A percentile compares a stretch with the other conserved stretches of the same genome.
phyloP scores from a whole-genome alignment of 1,284 basidiomycete species.

The Tausonia pullulans region DNA sequence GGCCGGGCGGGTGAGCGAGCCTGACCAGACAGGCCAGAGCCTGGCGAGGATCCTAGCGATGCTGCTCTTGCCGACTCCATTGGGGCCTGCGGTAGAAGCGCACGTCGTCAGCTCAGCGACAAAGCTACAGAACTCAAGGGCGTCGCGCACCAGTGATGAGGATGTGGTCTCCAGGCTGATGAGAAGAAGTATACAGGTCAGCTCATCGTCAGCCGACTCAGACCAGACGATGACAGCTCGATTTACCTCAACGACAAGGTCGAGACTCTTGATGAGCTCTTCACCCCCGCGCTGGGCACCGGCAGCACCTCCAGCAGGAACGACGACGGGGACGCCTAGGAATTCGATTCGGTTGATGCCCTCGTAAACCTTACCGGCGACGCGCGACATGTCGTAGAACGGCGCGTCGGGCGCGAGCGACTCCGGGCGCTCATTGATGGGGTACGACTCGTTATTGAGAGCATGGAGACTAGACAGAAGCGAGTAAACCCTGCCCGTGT shows the following conservation, averaged over 20 bases:
- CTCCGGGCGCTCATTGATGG: constrained; percentile 16
- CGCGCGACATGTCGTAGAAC: constrained; percentile 38
- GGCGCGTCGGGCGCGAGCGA: constrained; percentile 31
- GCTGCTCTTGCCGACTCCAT: constrained; percentile 88
- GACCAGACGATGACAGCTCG: background rate
- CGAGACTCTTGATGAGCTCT: constrained; percentile 62
- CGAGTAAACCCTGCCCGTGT: constrained; percentile 80
- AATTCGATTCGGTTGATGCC: constrained; percentile 44
- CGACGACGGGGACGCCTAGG: constrained; percentile 61
- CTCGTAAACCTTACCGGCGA: constrained; percentile 35
- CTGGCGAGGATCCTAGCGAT: constrained; percentile 83
- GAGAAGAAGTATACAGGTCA: background rate
- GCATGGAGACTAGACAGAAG: constrained; percentile 61
- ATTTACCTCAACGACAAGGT: constrained; percentile 56
- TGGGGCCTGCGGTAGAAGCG: constrained; percentile 26
- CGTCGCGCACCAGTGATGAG: constrained; percentile 15
- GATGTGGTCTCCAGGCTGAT: constrained; percentile 6
- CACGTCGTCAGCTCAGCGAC: background rate
- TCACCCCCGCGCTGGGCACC: constrained; percentile 43
- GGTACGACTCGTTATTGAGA: constrained; percentile 39
- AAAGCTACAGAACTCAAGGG: background rate
- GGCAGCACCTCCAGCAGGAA: constrained; percentile 45
- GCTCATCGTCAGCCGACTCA: background rate
- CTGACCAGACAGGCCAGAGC: constrained; percentile 56
- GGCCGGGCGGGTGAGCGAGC: constrained; percentile 38